phyloP scores from a whole-genome alignment of 352 stramenopile species.

The Phytophthora macrochlamydospora region DNA sequence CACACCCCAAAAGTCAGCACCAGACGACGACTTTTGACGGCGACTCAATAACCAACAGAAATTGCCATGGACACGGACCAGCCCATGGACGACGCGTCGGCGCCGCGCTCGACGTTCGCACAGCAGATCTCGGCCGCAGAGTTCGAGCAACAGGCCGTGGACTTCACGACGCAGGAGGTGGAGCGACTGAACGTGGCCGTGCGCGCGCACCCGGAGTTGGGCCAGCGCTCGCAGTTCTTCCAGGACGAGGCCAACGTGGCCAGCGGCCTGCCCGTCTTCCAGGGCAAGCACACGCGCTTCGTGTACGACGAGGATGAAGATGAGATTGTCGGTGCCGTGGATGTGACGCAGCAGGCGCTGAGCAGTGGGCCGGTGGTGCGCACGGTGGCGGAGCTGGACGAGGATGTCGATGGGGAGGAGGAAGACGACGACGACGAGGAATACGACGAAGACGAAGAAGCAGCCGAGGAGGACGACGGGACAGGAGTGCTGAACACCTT shows the following conservation, averaged over 20 bases:
- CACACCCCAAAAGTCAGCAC: background rate
- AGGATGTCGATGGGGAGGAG: slow-evolving; percentile 42
- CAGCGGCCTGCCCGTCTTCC: slow-evolving; percentile 70
- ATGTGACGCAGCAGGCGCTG: slow-evolving; percentile 66
- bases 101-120: slow-evolving; percentile 12
- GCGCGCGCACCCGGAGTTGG: slow-evolving; percentile 52
- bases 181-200: slow-evolving; percentile 68
- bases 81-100: slow-evolving; percentile 27
- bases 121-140: slow-evolving; percentile 57
- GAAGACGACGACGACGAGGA: slow-evolving; percentile 48
- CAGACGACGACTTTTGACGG: no score
- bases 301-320: slow-evolving; percentile 80
- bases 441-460: slow-evolving; percentile 34
- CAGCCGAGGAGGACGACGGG: slow-evolving; percentile 35
- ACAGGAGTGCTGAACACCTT: slow-evolving; percentile 44
- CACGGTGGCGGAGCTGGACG: slow-evolving; percentile 64
- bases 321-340: slow-evolving; percentile 65
- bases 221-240: slow-evolving; percentile 66
- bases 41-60: background rate
- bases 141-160: slow-evolving; percentile 68
- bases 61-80: slow-evolving; percentile 31
- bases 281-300: slow-evolving; percentile 82
- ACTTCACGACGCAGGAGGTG: slow-evolving; percentile 70
- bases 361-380: slow-evolving; percentile 55
- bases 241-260: slow-evolving; percentile 62